Evolutionary conservation across 2,329 filamentous ascomycete genomes (phyloP).

Genomic region (Calonectria crousiana): DNA sequence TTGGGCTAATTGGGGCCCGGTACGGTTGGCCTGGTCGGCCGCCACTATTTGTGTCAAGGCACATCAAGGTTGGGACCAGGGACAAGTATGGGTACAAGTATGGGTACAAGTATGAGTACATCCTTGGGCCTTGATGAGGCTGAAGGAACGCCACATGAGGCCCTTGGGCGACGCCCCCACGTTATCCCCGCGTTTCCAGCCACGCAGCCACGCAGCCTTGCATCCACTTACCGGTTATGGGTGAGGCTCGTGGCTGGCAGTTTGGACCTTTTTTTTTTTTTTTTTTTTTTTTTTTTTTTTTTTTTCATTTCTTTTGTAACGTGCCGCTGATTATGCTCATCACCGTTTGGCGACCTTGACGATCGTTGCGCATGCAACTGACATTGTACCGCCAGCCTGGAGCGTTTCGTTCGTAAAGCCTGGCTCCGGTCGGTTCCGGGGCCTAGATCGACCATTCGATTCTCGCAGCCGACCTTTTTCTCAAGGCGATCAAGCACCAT

Average conservation of each 20-base stretch:
- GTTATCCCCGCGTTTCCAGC: slow-evolving; percentile 34
- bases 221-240: slow-evolving; percentile 24
- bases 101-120: slow-evolving; percentile 32
- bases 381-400: slow-evolving; percentile 33
- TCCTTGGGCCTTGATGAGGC: slow-evolving; percentile 20
- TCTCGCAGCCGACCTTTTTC: slow-evolving; percentile 4
- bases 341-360: background rate
- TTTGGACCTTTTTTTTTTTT: slow-evolving; percentile 19
- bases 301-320: background rate
- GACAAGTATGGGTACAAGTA: slow-evolving; percentile 24
- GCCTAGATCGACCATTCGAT: slow-evolving; percentile 21
- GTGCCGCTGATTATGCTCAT: background rate
- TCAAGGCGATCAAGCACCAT: slow-evolving; percentile 48
- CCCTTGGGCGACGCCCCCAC: slow-evolving; percentile 15
- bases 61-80: background rate
- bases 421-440: slow-evolving; percentile 42
- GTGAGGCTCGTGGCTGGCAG: slow-evolving; percentile 4
- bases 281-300: background rate
- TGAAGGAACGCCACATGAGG: slow-evolving; percentile 24
- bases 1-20: slow-evolving; percentile 3
- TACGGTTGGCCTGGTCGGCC: background rate
- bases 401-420: slow-evolving; percentile 30
- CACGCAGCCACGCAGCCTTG: slow-evolving; percentile 31
- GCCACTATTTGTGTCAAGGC: background rate
- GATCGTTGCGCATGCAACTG: slow-evolving; percentile 8